A percentile compares a stretch with the other conserved stretches of the same genome.
Conservation (phyloP, 2,329 filamentous ascomycete genomes). For the Arthrinium phaeospermum region DNA sequence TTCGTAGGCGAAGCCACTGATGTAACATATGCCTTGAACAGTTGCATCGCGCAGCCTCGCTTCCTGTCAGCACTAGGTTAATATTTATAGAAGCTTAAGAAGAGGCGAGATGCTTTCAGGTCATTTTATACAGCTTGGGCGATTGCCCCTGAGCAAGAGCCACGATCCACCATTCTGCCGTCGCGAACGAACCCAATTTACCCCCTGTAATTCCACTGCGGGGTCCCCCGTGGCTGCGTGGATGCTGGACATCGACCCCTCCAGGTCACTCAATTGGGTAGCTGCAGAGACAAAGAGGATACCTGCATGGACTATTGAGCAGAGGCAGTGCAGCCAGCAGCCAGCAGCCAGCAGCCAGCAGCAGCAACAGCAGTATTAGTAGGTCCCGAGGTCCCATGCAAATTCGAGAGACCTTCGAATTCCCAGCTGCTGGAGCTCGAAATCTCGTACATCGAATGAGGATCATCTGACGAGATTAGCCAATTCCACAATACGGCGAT, state of each 20-base stretch:
- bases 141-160: neutral
- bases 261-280: neutral
- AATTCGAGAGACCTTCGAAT: neutral
- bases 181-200: neutral
- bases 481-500: neutral
- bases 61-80: neutral
- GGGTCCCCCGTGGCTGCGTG: neutral
- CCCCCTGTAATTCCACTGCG: neutral
- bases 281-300: neutral
- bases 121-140: neutral
- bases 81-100: neutral
- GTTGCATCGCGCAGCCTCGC: neutral
- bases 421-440: neutral
- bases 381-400: neutral
- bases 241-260: slow-evolving; percentile 1
- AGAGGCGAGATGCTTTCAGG: neutral
- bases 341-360: neutral
- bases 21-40: neutral
- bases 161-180: neutral
- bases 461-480: neutral
- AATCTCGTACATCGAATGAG: neutral
- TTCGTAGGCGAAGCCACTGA: neutral
- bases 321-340: neutral
- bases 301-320: neutral
- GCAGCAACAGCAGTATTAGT: neutral